Conservation (phyloP, 2,329 filamentous ascomycete genomes). For the Stemphylium lycopersici region DNA sequence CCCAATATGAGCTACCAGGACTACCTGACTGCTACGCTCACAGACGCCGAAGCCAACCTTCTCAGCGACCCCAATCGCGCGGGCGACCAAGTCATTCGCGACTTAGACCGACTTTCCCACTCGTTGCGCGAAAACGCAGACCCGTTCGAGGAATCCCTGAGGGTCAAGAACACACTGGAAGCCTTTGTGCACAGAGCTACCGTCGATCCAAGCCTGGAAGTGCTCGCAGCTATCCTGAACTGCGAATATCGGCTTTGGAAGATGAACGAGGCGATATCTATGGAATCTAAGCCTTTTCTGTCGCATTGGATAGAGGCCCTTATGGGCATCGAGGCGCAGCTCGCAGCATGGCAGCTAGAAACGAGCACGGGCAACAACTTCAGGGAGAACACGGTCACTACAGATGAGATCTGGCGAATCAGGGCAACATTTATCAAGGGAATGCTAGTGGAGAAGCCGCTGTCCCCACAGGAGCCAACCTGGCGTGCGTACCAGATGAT, state of each 20-base stretch:
- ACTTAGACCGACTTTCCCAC: constrained; percentile 13
- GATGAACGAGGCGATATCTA: constrained; percentile 35
- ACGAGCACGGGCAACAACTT: background rate
- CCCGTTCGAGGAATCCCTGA: constrained; percentile 23
- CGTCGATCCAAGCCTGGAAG: constrained; percentile 24
- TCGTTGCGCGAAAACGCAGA: background rate
- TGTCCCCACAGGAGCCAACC: constrained; percentile 17
- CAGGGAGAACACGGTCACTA: constrained; percentile 11
- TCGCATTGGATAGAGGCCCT: constrained; percentile 50
- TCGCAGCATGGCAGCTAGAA: background rate
- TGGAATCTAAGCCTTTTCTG: constrained; percentile 48
- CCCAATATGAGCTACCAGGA: constrained; percentile 32
- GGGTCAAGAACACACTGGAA: constrained; percentile 43
- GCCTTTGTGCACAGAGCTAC: constrained; percentile 27
- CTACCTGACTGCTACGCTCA: constrained; percentile 28
- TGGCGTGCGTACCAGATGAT: constrained; percentile 21
- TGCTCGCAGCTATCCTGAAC: constrained; percentile 40
- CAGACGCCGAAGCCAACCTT: constrained; percentile 27
- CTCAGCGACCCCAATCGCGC: constrained; percentile 29
- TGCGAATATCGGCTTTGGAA: constrained; percentile 47
- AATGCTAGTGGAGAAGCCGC: constrained; percentile 20
- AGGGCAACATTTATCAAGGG: constrained; percentile 38
- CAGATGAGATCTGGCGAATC: constrained; percentile 23
- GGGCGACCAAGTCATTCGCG: constrained; percentile 19
- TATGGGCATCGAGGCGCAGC: constrained; percentile 19